phyloP scores from a whole-genome alignment of 495 filamentous ascomycete species.

The Staphylotrichum longicolle region DNA sequence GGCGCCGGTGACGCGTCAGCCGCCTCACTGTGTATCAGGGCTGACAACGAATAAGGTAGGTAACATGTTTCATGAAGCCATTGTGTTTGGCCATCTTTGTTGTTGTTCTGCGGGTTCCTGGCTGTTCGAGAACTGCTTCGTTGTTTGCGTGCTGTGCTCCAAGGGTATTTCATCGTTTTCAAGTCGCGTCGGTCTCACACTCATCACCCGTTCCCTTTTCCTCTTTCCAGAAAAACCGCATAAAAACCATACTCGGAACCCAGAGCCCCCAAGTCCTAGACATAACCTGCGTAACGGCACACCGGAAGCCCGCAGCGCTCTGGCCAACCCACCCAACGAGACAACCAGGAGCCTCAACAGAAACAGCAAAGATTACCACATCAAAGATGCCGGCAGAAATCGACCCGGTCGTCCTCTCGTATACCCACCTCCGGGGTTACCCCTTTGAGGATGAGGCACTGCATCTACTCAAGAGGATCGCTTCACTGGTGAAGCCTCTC shows the following conservation, averaged over 20 bases:
- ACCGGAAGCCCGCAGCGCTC: neutral
- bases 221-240: neutral
- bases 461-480: slow-evolving; percentile 73
- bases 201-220: neutral
- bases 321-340: neutral
- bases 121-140: neutral
- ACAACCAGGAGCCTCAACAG: neutral
- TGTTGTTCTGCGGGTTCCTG: neutral
- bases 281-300: neutral
- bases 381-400: slow-evolving; percentile 48
- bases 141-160: neutral
- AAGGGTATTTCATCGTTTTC: neutral
- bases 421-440: slow-evolving; percentile 72
- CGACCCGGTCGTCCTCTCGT: slow-evolving; percentile 70
- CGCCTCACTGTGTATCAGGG: neutral
- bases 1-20: slow-evolving; percentile 1
- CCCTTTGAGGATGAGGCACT: slow-evolving; percentile 78
- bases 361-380: neutral
- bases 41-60: neutral
- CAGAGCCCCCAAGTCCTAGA: neutral
- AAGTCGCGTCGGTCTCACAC: neutral
- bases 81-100: neutral
- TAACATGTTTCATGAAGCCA: too few relatives aligned
- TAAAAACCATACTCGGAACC: neutral
- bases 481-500: slow-evolving; percentile 90